A percentile compares a stretch with the other conserved stretches of the same genome.
phyloP scores from a whole-genome alignment of 2,329 filamentous ascomycete species.

The Scytalidium sp. region DNA sequence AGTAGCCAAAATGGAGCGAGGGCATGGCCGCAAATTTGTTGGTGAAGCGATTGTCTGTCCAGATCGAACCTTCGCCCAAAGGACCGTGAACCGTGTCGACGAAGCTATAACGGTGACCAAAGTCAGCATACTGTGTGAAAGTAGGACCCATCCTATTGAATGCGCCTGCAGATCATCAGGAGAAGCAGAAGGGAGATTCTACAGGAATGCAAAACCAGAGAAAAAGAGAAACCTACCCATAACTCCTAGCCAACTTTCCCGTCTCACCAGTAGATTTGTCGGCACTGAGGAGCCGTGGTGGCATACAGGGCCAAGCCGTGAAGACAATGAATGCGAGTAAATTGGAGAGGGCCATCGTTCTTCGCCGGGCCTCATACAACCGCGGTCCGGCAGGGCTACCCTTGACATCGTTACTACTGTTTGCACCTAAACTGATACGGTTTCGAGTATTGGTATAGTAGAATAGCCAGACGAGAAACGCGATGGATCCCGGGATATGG shows the following conservation, averaged over 20 bases:
- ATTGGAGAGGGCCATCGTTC: slow-evolving; percentile 57
- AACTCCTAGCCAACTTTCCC: slow-evolving; percentile 57
- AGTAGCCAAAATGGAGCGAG: slow-evolving; percentile 73
- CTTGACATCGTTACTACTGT: slow-evolving; percentile 29
- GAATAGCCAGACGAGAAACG: slow-evolving; percentile 65
- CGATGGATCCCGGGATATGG: slow-evolving; percentile 73
- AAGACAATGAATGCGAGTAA: slow-evolving; percentile 57
- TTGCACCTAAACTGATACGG: slow-evolving; percentile 37
- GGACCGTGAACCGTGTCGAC: slow-evolving; percentile 56
- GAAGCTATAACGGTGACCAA: slow-evolving; percentile 33
- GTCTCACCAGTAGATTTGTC: slow-evolving; percentile 49
- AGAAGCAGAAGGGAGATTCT: background rate
- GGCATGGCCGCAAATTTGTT: slow-evolving; percentile 79
- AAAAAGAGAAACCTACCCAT: slow-evolving; percentile 26
- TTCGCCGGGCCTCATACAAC: slow-evolving; percentile 52
- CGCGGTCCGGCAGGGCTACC: slow-evolving; percentile 43
- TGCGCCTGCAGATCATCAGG: background rate
- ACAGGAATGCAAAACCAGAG: too few relatives aligned
- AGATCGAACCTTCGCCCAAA: slow-evolving; percentile 62
- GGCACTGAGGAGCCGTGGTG: slow-evolving; percentile 53
- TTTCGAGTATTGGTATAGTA: slow-evolving; percentile 66
- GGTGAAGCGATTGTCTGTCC: slow-evolving; percentile 71
- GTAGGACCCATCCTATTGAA: slow-evolving; percentile 18
- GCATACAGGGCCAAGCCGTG: slow-evolving; percentile 59
- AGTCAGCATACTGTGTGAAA: slow-evolving; percentile 33